Percentiles rank a stretch among this genome's conserved stretches.
phyloP scores from a whole-genome alignment of 495 filamentous ascomycete species.

The Aspergillus nidulans region DNA sequence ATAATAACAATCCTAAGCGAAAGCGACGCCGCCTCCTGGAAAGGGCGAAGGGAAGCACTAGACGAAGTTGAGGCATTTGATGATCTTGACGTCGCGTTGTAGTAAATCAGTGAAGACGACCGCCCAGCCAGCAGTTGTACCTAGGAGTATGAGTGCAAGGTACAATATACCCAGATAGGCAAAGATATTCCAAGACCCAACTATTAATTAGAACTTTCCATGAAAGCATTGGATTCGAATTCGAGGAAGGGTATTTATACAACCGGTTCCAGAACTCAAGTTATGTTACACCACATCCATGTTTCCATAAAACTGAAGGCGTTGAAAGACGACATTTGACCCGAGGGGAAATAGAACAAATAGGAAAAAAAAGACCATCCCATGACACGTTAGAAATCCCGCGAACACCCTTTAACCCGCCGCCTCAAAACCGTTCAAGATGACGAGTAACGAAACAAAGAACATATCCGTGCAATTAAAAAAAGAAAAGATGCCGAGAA shows the following conservation, averaged over 20 bases:
- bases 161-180: background rate
- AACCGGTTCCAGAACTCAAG: conserved; percentile 48
- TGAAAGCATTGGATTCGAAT: conserved; percentile 49
- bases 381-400: conserved; percentile 86
- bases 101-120: background rate
- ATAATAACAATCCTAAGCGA: conserved; percentile 75
- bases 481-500: conserved; percentile 36
- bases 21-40: conserved; percentile 52
- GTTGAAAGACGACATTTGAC: conserved; percentile 63
- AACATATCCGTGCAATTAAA: conserved; percentile 45
- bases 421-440: conserved; percentile 58
- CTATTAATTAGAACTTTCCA: too few species aligned
- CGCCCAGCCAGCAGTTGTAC: background rate
- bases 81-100: conserved; percentile 44
- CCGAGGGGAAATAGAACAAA: conserved; percentile 51
- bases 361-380: conserved; percentile 64
- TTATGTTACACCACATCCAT: conserved; percentile 73
- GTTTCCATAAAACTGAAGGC: conserved; percentile 52
- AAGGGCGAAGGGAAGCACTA: conserved; percentile 65
- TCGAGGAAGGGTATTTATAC: conserved; percentile 35
- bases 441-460: conserved; percentile 49
- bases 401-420: conserved; percentile 60
- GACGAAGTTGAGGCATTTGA: conserved; percentile 88
- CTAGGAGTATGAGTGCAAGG: background rate
- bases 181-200: too few species aligned